Percentiles rank a stretch among this genome's conserved stretches.
Conservation (phyloP, 2,329 filamentous ascomycete species). For the Sporothrix mexicana region DNA sequence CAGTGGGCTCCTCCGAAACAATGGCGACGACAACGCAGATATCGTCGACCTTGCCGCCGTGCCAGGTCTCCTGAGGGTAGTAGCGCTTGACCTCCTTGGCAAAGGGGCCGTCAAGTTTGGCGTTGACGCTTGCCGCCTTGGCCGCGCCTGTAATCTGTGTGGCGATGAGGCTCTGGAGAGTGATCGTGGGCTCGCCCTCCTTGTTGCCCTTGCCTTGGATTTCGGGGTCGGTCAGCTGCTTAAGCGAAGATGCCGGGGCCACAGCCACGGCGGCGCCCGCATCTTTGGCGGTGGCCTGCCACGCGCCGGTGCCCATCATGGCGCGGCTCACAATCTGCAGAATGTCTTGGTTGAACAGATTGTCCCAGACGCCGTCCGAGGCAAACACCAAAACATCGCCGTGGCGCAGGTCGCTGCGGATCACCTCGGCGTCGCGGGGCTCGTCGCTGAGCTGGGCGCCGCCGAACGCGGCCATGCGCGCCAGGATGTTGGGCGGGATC, state of each 20-base stretch:
- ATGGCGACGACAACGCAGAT: conserved; percentile 86
- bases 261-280: conserved; percentile 67
- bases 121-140: conserved; percentile 82
- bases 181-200: conserved; percentile 45
- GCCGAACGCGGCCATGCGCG: conserved; percentile 82
- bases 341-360: conserved; percentile 88
- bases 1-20: conserved; percentile 68
- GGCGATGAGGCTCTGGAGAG: conserved; percentile 79
- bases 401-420: conserved; percentile 77
- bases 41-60: conserved; percentile 93
- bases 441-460: conserved; percentile 80
- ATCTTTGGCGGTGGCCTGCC: conserved; percentile 62
- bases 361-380: conserved; percentile 95
- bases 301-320: conserved; percentile 77
- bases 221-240: conserved; percentile 40
- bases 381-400: conserved; percentile 94
- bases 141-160: conserved; percentile 80
- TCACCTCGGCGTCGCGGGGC: conserved; percentile 82
- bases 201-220: conserved; percentile 42
- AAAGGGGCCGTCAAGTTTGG: conserved; percentile 86
- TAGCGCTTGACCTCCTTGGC: conserved; percentile 90
- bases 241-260: conserved; percentile 50
- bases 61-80: conserved; percentile 85
- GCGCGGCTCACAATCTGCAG: conserved; percentile 76
- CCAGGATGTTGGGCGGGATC: conserved; percentile 78